These are phyloP conservation scores for Hypoxylon sp. DNA, from an alignment of 2,329 filamentous ascomycete genomes.

Conservation along the genomic window DNA sequence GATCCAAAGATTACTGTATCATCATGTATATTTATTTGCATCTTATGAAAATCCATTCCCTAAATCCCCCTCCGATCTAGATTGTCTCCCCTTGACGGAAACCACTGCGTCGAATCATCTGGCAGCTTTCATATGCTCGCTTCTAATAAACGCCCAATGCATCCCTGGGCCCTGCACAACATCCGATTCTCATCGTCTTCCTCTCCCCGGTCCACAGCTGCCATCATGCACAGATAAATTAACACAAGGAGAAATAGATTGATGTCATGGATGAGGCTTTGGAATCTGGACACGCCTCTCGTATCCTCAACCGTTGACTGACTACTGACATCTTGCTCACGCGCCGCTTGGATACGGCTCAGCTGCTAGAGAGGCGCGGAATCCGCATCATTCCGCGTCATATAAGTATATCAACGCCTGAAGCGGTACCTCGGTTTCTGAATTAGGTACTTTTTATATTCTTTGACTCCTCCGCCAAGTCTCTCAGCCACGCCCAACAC, in stretches of 20 bases:
- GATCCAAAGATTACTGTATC: slow-evolving; percentile 42
- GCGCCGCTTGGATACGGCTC: slow-evolving; percentile 28
- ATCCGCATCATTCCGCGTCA: slow-evolving; percentile 31
- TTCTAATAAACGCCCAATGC: slow-evolving; percentile 41
- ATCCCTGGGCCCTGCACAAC: slow-evolving; percentile 42
- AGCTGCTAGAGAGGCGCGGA: slow-evolving; percentile 9
- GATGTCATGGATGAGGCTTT: slow-evolving; percentile 25
- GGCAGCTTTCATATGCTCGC: slow-evolving; percentile 6
- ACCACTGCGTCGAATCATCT: slow-evolving; percentile 37
- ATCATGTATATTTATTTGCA: slow-evolving; percentile 33
- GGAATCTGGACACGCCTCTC: slow-evolving; percentile 25
- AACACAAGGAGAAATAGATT: slow-evolving; percentile 31
- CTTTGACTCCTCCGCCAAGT: slow-evolving; percentile 31
- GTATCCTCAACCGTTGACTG: slow-evolving; percentile 39
- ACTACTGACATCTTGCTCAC: slow-evolving; percentile 3
- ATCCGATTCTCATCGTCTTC: slow-evolving; percentile 37
- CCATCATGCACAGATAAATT: slow-evolving; percentile 41
- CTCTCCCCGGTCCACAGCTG: slow-evolving; percentile 31
- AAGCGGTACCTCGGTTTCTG: slow-evolving; percentile 37
- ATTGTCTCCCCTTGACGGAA: slow-evolving; percentile 29
- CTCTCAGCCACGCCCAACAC: slow-evolving; percentile 30
- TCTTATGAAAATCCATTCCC: slow-evolving; percentile 38
- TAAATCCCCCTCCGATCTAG: slow-evolving; percentile 41
- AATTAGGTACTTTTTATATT: slow-evolving; percentile 31
- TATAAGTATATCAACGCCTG: slow-evolving; percentile 30